Evolutionary conservation across 2,329 filamentous ascomycete genomes (phyloP), one percentile per base, ranked within the genome.

Genomic region (Sphaerostilbella broomeana): DNA sequence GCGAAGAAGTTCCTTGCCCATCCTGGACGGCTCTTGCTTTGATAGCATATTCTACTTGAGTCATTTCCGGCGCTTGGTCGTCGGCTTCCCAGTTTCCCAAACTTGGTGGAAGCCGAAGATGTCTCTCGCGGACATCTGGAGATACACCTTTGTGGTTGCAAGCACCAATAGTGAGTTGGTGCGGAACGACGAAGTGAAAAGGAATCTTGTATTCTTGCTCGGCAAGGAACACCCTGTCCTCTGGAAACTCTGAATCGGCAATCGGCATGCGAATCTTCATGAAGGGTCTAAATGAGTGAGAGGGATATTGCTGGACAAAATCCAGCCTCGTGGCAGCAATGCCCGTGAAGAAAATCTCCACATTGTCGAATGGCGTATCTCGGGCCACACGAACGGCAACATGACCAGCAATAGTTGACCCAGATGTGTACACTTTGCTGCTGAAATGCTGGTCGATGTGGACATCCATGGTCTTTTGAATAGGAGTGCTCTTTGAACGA

Each of bases 111-210:
- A 76, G 61, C 10, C 67, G 63, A 26, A 73, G 57, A 57, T 79
- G 75, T 32, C 70, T 63, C 22, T 73, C 71, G 38, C 65, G 63
- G 20, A 78, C 61, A 32, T 59, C 59, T n/a, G 62, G 58, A 27
- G 62, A 62, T 27, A 62, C 58, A 38, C 67, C 63, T 19, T 55
- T 49, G 59, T 78, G 74, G 49, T 61, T 69, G 62, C 75, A 79
- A 13, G 74, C 72, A 43, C 66, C 67, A 35, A 77, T 61, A 13
- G 74, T 77, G 43, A 79, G 68, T 38, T 76, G 68, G 47, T 64
- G 62, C n/a, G 75, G 75, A 12, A 79, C 67, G 42, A 78, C 68
- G 47, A 79, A 79, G 59, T 74, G 59, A 60, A 79, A 75, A n/a
- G 74, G 74, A 17, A 79, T 56, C 11, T 52, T 64, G 56, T 75